These are phyloP conservation scores for Aspergillus sparsus DNA, from an alignment of 495 filamentous ascomycete genomes.

Conservation along the genomic window DNA sequence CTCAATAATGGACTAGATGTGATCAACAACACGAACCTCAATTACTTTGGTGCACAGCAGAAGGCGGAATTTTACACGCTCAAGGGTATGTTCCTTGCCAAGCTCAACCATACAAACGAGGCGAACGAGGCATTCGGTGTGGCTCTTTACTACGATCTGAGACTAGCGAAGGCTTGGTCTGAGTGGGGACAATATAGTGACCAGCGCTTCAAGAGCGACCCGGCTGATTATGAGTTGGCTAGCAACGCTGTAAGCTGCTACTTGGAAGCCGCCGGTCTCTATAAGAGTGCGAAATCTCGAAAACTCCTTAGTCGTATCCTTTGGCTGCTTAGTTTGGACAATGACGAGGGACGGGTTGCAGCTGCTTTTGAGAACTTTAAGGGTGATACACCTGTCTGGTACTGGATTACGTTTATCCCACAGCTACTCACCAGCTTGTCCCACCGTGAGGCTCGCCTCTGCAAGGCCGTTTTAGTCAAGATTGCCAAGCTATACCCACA, in stretches of 20 bases:
- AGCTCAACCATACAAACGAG: constrained; percentile 82
- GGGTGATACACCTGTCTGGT: constrained; percentile 95
- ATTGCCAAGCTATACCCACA: constrained; percentile 95
- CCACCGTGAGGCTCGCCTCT: constrained; percentile 84
- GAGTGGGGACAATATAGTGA: constrained; percentile 99
- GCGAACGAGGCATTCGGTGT: constrained; percentile 92
- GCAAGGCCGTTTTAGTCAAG: constrained; percentile 79
- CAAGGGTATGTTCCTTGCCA: constrained; percentile 99
- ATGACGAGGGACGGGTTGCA: constrained; percentile 76
- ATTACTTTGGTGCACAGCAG: constrained; percentile 93
- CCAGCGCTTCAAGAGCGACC: constrained; percentile 86
- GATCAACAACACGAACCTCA: constrained; percentile 99
- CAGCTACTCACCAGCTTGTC: constrained; percentile 88
- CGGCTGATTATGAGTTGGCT: constrained; percentile 73
- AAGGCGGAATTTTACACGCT: constrained; percentile 99
- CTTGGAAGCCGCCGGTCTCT: constrained; percentile 90
- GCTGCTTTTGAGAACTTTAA: constrained; percentile 89
- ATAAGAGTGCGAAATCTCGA: constrained; percentile 94
- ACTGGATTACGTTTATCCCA: constrained; percentile 99
- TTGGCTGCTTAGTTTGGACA: constrained; percentile 94
- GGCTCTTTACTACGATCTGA: constrained; percentile 91
- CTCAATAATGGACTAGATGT: constrained; percentile 92
- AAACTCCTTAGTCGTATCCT: constrained; percentile 93
- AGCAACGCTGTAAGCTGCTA: constrained; percentile 94
- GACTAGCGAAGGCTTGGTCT: constrained; percentile 95